Base-by-base conservation (phyloP, 352 stramenopile species). In the Peronosclerospora sorghi region DNA sequence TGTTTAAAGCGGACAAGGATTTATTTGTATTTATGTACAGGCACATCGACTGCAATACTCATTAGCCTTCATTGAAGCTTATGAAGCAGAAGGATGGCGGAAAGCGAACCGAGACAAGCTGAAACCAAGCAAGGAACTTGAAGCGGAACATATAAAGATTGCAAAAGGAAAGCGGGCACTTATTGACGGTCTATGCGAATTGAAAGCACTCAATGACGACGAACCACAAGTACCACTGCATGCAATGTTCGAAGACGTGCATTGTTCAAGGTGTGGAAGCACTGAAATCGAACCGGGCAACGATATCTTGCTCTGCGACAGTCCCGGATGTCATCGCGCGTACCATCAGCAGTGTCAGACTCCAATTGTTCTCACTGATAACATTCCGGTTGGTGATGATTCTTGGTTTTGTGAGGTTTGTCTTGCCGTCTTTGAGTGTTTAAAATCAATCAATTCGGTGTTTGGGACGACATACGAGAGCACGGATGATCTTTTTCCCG, bases 241-340 rank as follows among this genome's bases (percentile, higher is more conserved):
- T 18, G 45, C 65, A 7, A 51, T 65, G 24, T 56, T 73, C 2
- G 56, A 61, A 35, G 69, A 82, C 21, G 86, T 93, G 32, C 71
- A 84, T 41, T 93, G 80, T 40, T 88, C 80, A 32, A 71, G 67
- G 10, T 93, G 80, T 28, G 65, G 57, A 8, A 66, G 54, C 28
- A 86, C 80, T 0, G 65, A 84, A 1, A 81, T 78, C 9, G 54
- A 64, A 2, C 58, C 64, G 6, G 69, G 81, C 52, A 90, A 93
- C 35, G 80, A 93, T 34, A 93, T 93, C 46, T 52, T 93, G 32
- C 56, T 93, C 27, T 93, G 80, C 20, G 80, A 93, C 32, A 85
- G 61, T 49, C 40, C 57, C 14, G 72, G 73, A 19, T 93, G 80
- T 21, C 65, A 74, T 45, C 77, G 80, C 19, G 80, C 75, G 9